These are phyloP conservation scores for Hevea brasiliensis DNA, from an alignment of 345 rosid genomes.

Conservation along the genomic window DNA sequence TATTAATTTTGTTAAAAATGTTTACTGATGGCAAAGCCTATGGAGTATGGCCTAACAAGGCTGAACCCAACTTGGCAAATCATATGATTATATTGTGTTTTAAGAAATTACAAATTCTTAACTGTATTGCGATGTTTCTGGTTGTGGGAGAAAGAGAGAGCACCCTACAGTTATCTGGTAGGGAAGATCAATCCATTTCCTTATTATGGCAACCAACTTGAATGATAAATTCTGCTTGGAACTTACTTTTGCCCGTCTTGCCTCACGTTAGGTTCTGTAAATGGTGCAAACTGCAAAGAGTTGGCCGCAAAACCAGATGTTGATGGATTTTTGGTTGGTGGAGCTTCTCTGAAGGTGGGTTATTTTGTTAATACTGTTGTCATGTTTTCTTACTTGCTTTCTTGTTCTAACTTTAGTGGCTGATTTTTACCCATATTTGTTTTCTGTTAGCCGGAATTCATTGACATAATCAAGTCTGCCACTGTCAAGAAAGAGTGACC, in stretches of 20 bases:
- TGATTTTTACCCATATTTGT: not conserved
- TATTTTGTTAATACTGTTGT: not conserved
- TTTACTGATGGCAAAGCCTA: no score
- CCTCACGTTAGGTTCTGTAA: slow-evolving; percentile 51
- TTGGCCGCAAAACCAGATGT: slow-evolving; percentile 59
- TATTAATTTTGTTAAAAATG: no score
- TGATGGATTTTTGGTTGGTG: slow-evolving; percentile 82
- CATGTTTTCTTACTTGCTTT: not conserved
- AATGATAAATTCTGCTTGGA: not conserved
- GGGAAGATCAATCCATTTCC: no score
- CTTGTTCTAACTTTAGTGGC: not conserved
- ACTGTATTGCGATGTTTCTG: no score
- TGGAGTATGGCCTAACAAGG: no score
- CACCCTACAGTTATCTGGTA: no score
- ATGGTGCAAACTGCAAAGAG: slow-evolving; percentile 65
- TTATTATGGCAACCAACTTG: not conserved
- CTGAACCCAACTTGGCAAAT: no score
- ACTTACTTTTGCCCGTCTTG: not conserved
- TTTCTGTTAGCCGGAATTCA: slow-evolving; percentile 58
- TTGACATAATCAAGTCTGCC: slow-evolving; percentile 63
- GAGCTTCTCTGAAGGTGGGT: slow-evolving; percentile 70
- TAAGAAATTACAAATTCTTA: no score
- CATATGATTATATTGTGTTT: no score
- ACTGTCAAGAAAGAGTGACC: slow-evolving; percentile 48
- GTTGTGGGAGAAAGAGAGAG: no score